Evolutionary conservation across 176 grass and related monocot genomes (phyloP).

Genomic region (Avena sativa): DNA sequence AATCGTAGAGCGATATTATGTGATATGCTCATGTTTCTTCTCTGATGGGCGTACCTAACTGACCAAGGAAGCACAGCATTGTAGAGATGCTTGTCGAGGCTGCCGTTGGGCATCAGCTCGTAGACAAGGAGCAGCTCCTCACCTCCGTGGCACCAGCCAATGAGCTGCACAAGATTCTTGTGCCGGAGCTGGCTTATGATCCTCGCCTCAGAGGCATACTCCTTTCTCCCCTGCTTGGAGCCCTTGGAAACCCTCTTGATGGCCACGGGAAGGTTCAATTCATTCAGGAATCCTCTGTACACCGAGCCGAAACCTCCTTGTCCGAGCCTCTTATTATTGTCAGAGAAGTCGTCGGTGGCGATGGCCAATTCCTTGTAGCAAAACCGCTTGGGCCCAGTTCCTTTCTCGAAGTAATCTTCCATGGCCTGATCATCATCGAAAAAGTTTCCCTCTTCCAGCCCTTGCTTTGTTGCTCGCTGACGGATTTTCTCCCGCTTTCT

Average conservation of each 20-base stretch:
- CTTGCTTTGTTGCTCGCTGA: neutral
- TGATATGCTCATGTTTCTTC: no score
- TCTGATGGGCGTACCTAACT: no score
- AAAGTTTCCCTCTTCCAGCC: neutral
- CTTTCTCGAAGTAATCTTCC: conserved; percentile 32
- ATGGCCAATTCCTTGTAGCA: neutral
- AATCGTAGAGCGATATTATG: no score
- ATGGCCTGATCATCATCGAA: neutral
- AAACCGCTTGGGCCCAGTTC: conserved; percentile 17
- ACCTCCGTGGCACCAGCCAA: no score
- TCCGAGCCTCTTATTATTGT: neutral
- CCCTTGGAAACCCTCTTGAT: no score
- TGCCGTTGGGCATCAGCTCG: conserved; percentile 60
- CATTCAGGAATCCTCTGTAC: no score
- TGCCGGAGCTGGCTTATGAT: no score
- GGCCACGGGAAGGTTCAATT: no score
- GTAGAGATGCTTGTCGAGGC: conserved; percentile 40
- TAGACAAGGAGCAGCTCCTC: conserved; percentile 44
- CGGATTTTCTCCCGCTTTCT: neutral
- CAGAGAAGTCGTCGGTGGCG: conserved; percentile 28
- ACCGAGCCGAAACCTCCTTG: neutral
- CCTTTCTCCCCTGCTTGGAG: no score
- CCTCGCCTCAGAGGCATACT: no score
- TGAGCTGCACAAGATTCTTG: no score
- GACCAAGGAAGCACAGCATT: no score